phyloP scores from a whole-genome alignment of 2,329 filamentous ascomycete genomes.

The Sporothrix mexicana region DNA sequence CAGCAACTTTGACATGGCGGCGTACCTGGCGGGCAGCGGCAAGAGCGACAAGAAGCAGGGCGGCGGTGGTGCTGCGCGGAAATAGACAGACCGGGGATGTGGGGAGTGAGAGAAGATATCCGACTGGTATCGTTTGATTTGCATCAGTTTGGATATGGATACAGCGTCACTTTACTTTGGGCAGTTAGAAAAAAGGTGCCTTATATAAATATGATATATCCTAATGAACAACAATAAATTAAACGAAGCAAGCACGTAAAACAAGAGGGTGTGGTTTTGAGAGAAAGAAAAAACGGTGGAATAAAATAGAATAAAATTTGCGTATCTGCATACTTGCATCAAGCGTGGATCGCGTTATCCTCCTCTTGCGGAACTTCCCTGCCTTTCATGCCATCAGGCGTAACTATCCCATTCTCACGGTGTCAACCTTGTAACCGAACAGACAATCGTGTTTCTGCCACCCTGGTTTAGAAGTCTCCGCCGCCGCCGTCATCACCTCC shows the following conservation, averaged over 20 bases:
- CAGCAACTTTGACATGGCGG: slow-evolving; percentile 66
- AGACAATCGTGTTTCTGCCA: not conserved
- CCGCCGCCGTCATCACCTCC: slow-evolving; percentile 45
- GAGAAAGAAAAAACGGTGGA: not conserved
- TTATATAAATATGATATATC: not conserved
- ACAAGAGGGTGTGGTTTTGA: not conserved
- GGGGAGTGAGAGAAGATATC: not conserved
- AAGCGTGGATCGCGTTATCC: slow-evolving; percentile 9
- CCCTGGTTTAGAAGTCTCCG: slow-evolving; percentile 48
- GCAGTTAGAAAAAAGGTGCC: not conserved
- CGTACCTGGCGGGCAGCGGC: slow-evolving; percentile 62
- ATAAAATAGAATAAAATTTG: not conserved
- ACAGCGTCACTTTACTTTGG: too few relatives aligned
- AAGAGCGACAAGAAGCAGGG: slow-evolving; percentile 50
- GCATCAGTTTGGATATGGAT: too few relatives aligned
- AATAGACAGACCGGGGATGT: slow-evolving; percentile 35
- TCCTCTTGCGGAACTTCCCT: not conserved
- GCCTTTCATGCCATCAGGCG: not conserved
- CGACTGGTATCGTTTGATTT: too few relatives aligned
- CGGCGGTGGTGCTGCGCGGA: slow-evolving; percentile 44
- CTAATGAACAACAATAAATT: not conserved
- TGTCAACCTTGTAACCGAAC: not conserved
- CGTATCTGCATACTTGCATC: too few relatives aligned
- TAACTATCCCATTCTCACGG: not conserved
- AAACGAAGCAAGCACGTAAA: not conserved